Evolutionary conservation across 805 yeast genomes (phyloP), one percentile per base, ranked within the genome.

Genomic region (Candida corydali): DNA sequence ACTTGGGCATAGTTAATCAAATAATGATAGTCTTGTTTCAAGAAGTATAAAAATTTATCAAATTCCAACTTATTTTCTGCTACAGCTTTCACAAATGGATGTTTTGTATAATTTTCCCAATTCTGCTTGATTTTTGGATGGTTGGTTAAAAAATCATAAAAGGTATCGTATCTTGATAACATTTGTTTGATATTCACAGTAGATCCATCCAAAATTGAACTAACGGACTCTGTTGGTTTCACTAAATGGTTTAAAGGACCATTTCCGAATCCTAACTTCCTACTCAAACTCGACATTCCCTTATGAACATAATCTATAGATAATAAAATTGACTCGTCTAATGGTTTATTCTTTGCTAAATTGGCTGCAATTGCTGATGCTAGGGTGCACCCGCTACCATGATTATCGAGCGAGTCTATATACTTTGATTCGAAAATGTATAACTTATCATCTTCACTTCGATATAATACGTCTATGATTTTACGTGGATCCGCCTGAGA

Each of bases 321-420:
- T 15, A 69, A 60, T 7, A 67, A 66, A 6, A 84, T 73, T 0
- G 95, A 65, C 2, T 65, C 67, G 3, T 47, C 44, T 7, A 85
- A 49, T 0, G 63, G 23, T 24, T 52, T 45, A 0, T 80, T 81
- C 24, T 66, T 66, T 3, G 95, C 89, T 17, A 86, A 47, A 46
- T 83, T 77, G 2, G 93, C 78, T 0, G 93, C 80, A 43, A 88
- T 81, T 0, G 95, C 72, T 0, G 95, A 80, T 0, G 94, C 78
- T 34, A 88, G 65, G 0, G 96, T 84, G 58, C 96, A 88, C 1
- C 96, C 96, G 3, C 96, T 86, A 9, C 96, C 96, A 55, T 88
- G 96, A 1, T 86, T 78, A 50, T 81, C 75, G 2, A 59, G 55
- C 0, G 87, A 65, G 5, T 61, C 49, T 3, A 70, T 51, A 37